Evolutionary conservation across 371 early-diverging fungal genomes (phyloP), one percentile per base, ranked within the genome.

Genomic region (Mucor plumbeus): DNA sequence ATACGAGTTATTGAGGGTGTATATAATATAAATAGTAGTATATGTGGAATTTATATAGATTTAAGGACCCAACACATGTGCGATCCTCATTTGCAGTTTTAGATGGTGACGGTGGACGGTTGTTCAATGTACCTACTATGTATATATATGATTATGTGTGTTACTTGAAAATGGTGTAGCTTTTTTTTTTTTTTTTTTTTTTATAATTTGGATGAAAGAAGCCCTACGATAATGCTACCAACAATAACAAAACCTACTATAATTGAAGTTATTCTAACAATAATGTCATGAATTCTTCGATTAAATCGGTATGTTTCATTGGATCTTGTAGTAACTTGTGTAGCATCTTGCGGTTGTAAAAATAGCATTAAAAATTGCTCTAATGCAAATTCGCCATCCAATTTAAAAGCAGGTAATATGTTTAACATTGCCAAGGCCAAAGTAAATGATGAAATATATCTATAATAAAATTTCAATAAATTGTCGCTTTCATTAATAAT

Each of bases 1-100:
- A 17, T 96, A 91, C 4, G 94, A 84, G 4, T 83, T 82, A 69
- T 99, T 92, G 80, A 98, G 99, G 75, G 94, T 87, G 80, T 21
- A 48, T 48, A 6, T 17, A 48, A 9, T 48, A n/a, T 48, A n/a
- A 15, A 48, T 98, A 98, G 88, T 99, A 99, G 7, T 97, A 63
- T 0, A 93, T 92, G 60, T 85, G 67, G 62, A 85, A 95, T 54
- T 82, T 70, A 53, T 83, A 79, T 13, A 59, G 14, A 17, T 4
- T 9, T 14, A 44, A 33, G 7, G 11, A 31, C n/a, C 43, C 26
- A 43, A 39, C 61, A 60, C 61, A 60, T 60, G 61, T 43, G 35
- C 26, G 33, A 41, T 44, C 61, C 61, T 60, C 44, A 60, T 60
- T 60, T 60, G 61, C 44, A 44, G 39, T 44, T 44, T 44, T 44